These are phyloP conservation scores for Neoboletus magnificus DNA, from an alignment of 768 basidiomycete species.

Conservation along the genomic window DNA sequence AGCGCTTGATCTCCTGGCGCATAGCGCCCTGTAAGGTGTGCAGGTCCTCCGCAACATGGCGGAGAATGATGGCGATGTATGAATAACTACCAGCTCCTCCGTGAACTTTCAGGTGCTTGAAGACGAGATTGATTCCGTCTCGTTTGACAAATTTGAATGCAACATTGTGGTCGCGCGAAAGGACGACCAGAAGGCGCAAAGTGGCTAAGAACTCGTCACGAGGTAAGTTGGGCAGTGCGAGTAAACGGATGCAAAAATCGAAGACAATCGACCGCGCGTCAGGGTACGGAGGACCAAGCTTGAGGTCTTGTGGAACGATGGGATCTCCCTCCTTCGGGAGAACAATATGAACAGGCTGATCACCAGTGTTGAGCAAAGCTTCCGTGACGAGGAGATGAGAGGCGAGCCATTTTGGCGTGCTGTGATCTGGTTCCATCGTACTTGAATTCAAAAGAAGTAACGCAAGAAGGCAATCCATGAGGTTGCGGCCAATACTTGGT, in stretches of 20 bases:
- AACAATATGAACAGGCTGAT: slow-evolving; percentile 62
- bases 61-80: slow-evolving; percentile 83
- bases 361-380: slow-evolving; percentile 70
- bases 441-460: slow-evolving; percentile 57
- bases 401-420: slow-evolving; percentile 82
- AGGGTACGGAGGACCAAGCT: slow-evolving; percentile 56
- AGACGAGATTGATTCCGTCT: slow-evolving; percentile 60
- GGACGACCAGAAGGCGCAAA: slow-evolving; percentile 77
- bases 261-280: slow-evolving; percentile 68
- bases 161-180: slow-evolving; percentile 68
- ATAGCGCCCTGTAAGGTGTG: slow-evolving; percentile 65
- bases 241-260: slow-evolving; percentile 71
- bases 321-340: slow-evolving; percentile 72
- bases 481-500: slow-evolving; percentile 48
- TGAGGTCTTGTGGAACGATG: slow-evolving; percentile 47
- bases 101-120: slow-evolving; percentile 60
- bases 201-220: slow-evolving; percentile 81
- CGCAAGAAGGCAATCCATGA: slow-evolving; percentile 69
- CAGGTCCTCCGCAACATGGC: slow-evolving; percentile 85
- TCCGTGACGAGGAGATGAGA: slow-evolving; percentile 84
- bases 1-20: slow-evolving; percentile 78
- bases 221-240: slow-evolving; percentile 59
- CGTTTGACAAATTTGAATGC: slow-evolving; percentile 67
- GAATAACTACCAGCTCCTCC: slow-evolving; percentile 69
- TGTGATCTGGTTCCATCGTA: slow-evolving; percentile 49